Evolutionary conservation across 805 yeast species (phyloP), one percentile per base, ranked within the genome.

Genomic region (Candida chilensis): DNA sequence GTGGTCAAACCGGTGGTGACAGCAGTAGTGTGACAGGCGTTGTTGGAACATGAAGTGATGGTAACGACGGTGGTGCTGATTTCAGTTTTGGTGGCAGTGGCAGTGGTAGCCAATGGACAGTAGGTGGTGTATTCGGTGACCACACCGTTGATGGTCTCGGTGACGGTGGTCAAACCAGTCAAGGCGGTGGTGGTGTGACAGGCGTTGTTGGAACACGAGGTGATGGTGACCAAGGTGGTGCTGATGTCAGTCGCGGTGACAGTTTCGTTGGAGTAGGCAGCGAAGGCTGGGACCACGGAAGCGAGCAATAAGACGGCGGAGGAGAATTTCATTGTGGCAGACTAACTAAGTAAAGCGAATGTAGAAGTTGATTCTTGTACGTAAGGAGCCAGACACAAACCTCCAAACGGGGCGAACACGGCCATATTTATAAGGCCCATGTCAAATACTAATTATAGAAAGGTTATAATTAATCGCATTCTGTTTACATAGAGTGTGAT

Each of bases 191-290:
- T 33, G 15, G 30, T 15, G 9, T n/a, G n/a, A 30, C 30, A 15
- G 33, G 27, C 18, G 29, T 20, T 10, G 26, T 57, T 54, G 16
- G 51, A 33, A 41, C 67, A 60, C n/a, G 60, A 50, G 32, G 65
- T 59, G 40, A 58, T 47, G 33, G 67, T 60, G 27, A 54, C 54
- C 24, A 48, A 47, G 28, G 54, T 52, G 36, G 64, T 50, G 39
- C 27, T 19, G 7, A 34, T 32, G 16, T 31, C 34, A 22, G 41
- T 39, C 12, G 24, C 37, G 21, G 35, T 29, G 9, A 26, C 13
- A 20, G 17, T 25, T 4, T 32, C 5, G 28, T 12, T 32, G 12
- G 28, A 44, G 34, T 40, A 45, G 17, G 56, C 48, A 21, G 53
- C 41, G 41, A 41, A 50, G 14, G 40, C 34, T 13, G 57, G 45